phyloP scores from a whole-genome alignment of 176 grass and related monocot genomes.

The Olyra latifolia region DNA sequence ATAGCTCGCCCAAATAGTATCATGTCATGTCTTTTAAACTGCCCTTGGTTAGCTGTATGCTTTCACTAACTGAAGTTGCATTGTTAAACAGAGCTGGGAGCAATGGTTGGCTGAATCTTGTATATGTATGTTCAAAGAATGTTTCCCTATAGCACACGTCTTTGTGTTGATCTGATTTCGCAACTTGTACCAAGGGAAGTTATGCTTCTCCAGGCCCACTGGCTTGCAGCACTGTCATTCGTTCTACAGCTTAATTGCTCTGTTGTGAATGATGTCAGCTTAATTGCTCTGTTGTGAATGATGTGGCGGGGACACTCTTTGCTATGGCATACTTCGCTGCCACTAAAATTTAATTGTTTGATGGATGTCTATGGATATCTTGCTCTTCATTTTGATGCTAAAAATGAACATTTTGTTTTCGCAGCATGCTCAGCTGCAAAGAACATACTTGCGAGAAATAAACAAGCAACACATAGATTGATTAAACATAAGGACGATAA shows the following conservation, averaged over 20 bases:
- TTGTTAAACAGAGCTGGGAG: not conserved
- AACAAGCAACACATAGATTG: not conserved
- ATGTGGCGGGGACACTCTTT: no score
- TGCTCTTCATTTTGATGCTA: no score
- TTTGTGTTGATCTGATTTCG: not conserved
- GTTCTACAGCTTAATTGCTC: no score
- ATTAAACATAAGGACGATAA: conserved; percentile 3
- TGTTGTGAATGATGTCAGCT: no score
- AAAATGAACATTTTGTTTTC: no score
- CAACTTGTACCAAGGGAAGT: not conserved
- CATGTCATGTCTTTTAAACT: not conserved
- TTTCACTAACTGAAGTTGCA: not conserved
- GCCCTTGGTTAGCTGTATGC: not conserved
- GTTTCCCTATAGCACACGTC: not conserved
- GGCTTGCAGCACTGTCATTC: no score
- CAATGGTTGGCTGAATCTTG: not conserved
- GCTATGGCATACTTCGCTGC: not conserved
- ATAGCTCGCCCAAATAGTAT: not conserved
- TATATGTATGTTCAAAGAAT: not conserved
- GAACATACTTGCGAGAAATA: not conserved
- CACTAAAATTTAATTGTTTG: no score
- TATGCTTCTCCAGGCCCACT: no score
- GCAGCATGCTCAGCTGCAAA: not conserved
- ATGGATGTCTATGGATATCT: no score
- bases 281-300: no score